phyloP scores from a whole-genome alignment of 2,329 filamentous ascomycete genomes.

The Lasiodiplodia sp. region DNA sequence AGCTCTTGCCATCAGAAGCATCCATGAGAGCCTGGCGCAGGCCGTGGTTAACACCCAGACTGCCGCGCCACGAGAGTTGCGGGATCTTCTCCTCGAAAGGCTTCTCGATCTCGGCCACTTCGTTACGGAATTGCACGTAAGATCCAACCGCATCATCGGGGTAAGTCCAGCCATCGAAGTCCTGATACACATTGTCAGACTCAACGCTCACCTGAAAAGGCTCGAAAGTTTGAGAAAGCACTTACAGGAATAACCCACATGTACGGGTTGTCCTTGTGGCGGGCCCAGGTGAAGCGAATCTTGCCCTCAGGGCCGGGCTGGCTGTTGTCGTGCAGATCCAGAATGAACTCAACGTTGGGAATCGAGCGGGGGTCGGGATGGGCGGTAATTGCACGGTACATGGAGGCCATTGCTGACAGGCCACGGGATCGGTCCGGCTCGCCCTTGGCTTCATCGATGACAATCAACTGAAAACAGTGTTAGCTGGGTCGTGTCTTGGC shows the following conservation, averaged over 20 bases:
- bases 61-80: constrained; percentile 44
- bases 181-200: not conserved
- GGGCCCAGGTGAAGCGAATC: constrained; percentile 23
- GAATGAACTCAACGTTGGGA: constrained; percentile 28
- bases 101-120: constrained; percentile 26
- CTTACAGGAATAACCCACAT: constrained; percentile 24
- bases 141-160: constrained; percentile 13
- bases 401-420: constrained; percentile 16
- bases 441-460: constrained; percentile 22
- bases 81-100: constrained; percentile 38
- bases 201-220: not conserved
- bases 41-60: constrained; percentile 36
- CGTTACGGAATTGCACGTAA: constrained; percentile 19
- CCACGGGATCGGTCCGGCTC: constrained; percentile 22
- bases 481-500: not conserved
- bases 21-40: constrained; percentile 37
- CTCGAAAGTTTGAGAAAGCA: not conserved
- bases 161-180: constrained; percentile 14
- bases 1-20: constrained; percentile 35
- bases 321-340: constrained; percentile 28
- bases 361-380: constrained; percentile 11
- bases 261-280: constrained; percentile 23
- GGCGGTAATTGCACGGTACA: constrained; percentile 29
- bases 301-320: constrained; percentile 14
- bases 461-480: not conserved